Conservation (phyloP, 1,284 basidiomycete species). For the Kwoniella shivajii region DNA sequence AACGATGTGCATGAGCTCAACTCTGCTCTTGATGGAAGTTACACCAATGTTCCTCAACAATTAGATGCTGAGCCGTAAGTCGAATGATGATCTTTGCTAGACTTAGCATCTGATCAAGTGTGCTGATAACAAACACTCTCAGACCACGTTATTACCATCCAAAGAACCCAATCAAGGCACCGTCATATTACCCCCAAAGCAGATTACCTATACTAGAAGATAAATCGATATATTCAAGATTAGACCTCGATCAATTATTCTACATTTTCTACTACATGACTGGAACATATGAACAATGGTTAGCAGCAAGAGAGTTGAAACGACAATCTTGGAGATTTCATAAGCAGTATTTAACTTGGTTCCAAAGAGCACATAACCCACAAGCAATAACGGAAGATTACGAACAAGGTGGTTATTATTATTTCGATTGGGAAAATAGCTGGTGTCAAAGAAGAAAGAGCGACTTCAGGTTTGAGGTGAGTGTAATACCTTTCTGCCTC, state of each 20-base stretch:
- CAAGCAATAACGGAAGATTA: slow-evolving; percentile 99
- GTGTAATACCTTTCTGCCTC: slow-evolving; percentile 3
- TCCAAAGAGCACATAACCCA: slow-evolving; percentile 98
- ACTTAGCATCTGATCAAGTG: neutral
- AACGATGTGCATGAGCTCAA: slow-evolving; percentile 85
- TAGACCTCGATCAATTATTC: slow-evolving; percentile 97
- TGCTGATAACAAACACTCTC: neutral
- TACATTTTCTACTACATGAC: slow-evolving; percentile 99
- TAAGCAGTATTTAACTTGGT: slow-evolving; percentile 99
- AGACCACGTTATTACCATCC: slow-evolving; percentile 97
- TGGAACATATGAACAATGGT: slow-evolving; percentile 94
- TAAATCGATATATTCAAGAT: slow-evolving; percentile 81
- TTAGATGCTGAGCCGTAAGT: slow-evolving; percentile 90
- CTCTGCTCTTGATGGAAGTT: slow-evolving; percentile 88
- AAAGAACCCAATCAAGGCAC: slow-evolving; percentile 85
- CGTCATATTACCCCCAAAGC: slow-evolving; percentile 92
- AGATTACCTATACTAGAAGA: slow-evolving; percentile 81
- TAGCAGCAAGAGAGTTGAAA: slow-evolving; percentile 96
- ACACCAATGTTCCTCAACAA: slow-evolving; percentile 84
- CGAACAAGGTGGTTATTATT: slow-evolving; percentile 96
- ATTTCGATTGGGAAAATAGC: slow-evolving; percentile 95
- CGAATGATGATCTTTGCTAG: neutral
- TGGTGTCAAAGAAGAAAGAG: slow-evolving; percentile 99
- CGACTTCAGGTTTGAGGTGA: slow-evolving; percentile 83
- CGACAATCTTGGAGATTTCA: slow-evolving; percentile 99